Conservation (phyloP, 2,329 filamentous ascomycete species). For the Volutella citrinella region DNA sequence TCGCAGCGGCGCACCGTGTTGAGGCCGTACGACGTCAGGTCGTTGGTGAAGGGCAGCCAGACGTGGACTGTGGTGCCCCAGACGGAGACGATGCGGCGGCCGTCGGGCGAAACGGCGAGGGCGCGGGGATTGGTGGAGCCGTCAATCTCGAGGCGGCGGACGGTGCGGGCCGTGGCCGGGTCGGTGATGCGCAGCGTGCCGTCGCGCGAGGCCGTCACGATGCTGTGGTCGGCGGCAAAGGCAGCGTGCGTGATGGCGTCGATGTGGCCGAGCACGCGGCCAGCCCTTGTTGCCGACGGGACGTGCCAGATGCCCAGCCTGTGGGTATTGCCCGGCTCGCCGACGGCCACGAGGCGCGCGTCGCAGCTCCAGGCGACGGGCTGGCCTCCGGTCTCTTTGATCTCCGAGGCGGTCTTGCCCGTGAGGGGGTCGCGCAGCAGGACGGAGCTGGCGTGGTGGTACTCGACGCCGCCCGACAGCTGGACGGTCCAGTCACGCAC, state of each 20-base stretch:
- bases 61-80: conserved; percentile 37
- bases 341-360: conserved; percentile 28
- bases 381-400: conserved; percentile 26
- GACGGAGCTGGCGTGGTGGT: conserved; percentile 29
- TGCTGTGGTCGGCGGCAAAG: conserved; percentile 28
- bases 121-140: conserved; percentile 28
- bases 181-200: conserved; percentile 37
- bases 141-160: conserved; percentile 35
- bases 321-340: conserved; percentile 23
- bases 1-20: conserved; percentile 31
- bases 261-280: conserved; percentile 33
- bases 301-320: conserved; percentile 33
- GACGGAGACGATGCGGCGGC: conserved; percentile 32
- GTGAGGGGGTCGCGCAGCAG: conserved; percentile 28
- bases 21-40: conserved; percentile 35
- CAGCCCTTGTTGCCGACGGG: conserved; percentile 24
- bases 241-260: conserved; percentile 35
- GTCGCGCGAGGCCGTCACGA: conserved; percentile 37
- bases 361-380: conserved; percentile 34
- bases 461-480: conserved; percentile 27
- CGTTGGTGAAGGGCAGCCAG: conserved; percentile 32
- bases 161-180: conserved; percentile 29
- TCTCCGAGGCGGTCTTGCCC: conserved; percentile 30
- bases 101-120: conserved; percentile 32
- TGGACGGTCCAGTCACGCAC: conserved; percentile 30